phyloP scores from a whole-genome alignment of 352 stramenopile species.

The Pythium rishiriense region DNA sequence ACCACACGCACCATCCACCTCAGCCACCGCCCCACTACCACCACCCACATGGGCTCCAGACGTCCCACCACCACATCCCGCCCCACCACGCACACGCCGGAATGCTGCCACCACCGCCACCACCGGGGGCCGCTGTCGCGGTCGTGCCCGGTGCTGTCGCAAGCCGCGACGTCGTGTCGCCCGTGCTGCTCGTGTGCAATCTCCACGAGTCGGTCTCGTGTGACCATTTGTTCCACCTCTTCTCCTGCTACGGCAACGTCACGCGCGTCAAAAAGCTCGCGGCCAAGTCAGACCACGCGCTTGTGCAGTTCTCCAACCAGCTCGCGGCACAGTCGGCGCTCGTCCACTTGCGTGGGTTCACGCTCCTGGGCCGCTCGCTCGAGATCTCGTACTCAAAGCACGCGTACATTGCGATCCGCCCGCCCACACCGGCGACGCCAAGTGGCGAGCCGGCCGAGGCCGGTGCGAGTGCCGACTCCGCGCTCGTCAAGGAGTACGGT shows the following conservation, averaged over 20 bases:
- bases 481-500: conserved; percentile 48
- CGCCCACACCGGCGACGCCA: neutral
- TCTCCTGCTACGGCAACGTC: conserved; percentile 73
- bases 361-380: conserved; percentile 46
- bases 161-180: conserved; percentile 35
- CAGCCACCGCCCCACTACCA: conserved; percentile 3
- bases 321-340: conserved; percentile 46
- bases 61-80: conserved; percentile 7
- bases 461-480: conserved; percentile 11
- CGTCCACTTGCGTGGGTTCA: conserved; percentile 57
- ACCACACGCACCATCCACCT: conserved; percentile 2
- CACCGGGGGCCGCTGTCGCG: neutral
- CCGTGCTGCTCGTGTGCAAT: conserved; percentile 61
- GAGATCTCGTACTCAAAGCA: conserved; percentile 71
- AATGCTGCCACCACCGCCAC: conserved; percentile 10
- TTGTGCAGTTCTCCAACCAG: conserved; percentile 59
- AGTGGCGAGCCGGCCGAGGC: conserved; percentile 3
- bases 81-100: conserved; percentile 3
- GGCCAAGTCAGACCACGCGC: conserved; percentile 54
- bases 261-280: conserved; percentile 59
- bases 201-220: conserved; percentile 51
- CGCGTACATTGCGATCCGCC: conserved; percentile 44
- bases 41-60: conserved; percentile 2
- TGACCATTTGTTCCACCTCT: conserved; percentile 69
- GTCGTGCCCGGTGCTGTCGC: conserved; percentile 20